phyloP scores from a whole-genome alignment of 2,329 filamentous ascomycete species.

The Pyrenochaeta sp. region DNA sequence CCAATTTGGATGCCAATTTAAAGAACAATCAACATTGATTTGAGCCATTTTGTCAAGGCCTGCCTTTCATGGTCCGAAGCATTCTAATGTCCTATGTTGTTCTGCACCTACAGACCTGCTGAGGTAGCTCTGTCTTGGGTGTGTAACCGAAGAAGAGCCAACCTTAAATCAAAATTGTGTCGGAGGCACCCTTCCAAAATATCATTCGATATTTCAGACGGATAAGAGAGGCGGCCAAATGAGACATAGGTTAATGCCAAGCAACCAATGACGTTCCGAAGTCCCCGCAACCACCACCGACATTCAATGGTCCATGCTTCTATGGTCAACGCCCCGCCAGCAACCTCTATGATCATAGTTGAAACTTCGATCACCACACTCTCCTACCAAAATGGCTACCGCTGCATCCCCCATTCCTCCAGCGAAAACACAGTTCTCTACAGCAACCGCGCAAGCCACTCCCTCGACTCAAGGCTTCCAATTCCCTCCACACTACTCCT shows the following conservation, averaged over 20 bases:
- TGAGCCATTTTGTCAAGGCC: too few relatives aligned
- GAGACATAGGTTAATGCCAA: not conserved
- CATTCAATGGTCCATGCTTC: not conserved
- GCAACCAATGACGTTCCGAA: conserved; percentile 28
- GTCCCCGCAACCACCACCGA: conserved; percentile 21
- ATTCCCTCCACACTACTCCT: conserved; percentile 68
- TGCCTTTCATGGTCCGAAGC: too few relatives aligned
- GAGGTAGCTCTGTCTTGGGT: too few relatives aligned
- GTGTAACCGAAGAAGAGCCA: too few relatives aligned
- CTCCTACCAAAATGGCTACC: conserved; percentile 19
- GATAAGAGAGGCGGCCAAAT: not conserved
- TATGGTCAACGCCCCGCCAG: not conserved
- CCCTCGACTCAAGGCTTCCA: conserved; percentile 39
- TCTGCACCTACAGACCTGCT: too few relatives aligned
- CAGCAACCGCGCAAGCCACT: conserved; percentile 12
- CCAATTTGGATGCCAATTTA: too few relatives aligned
- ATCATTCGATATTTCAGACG: too few relatives aligned
- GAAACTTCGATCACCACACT: too few relatives aligned
- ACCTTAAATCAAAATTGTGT: too few relatives aligned
- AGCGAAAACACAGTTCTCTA: conserved; percentile 5
- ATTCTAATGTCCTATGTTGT: too few relatives aligned
- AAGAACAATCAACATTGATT: too few relatives aligned
- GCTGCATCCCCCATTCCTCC: conserved; percentile 12
- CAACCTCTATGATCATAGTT: not conserved
- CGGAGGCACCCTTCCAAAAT: too few relatives aligned